These are phyloP conservation scores for Fusarium sterilihyphosum DNA, from an alignment of 2,329 filamentous ascomycete genomes.

Conservation along the genomic window DNA sequence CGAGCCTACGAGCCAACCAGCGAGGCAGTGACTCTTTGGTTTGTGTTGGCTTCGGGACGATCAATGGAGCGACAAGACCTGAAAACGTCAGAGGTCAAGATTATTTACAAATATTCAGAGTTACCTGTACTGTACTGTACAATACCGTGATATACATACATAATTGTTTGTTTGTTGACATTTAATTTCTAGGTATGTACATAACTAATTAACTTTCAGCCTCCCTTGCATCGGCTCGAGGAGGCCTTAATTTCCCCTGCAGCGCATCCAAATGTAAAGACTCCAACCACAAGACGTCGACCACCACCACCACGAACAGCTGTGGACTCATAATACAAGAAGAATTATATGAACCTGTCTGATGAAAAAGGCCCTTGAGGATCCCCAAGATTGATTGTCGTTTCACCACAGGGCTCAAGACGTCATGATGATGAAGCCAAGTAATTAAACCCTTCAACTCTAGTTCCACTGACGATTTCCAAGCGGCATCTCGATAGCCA, in stretches of 20 bases:
- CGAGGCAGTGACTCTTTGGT: conserved; percentile 26
- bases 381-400: background rate
- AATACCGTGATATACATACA: background rate
- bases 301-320: background rate
- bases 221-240: conserved; percentile 28
- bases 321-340: background rate
- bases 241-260: conserved; percentile 26
- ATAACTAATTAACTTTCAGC: conserved; percentile 12
- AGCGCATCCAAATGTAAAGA: conserved; percentile 1
- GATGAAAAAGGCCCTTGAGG: background rate
- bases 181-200: background rate
- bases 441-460: conserved; percentile 4
- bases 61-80: conserved; percentile 13
- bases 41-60: conserved; percentile 17
- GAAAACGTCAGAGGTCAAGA: background rate
- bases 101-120: background rate
- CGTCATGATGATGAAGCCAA: conserved; percentile 33
- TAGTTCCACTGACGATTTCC: background rate
- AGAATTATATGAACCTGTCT: background rate
- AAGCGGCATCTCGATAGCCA: background rate
- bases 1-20: conserved; percentile 6
- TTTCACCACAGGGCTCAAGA: conserved; percentile 16
- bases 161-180: background rate
- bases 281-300: background rate
- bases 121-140: background rate